A percentile compares a stretch with the other conserved stretches of the same genome.
Conservation (phyloP, 2,329 filamentous ascomycete species). For the Dothiorella sarmentorum region DNA sequence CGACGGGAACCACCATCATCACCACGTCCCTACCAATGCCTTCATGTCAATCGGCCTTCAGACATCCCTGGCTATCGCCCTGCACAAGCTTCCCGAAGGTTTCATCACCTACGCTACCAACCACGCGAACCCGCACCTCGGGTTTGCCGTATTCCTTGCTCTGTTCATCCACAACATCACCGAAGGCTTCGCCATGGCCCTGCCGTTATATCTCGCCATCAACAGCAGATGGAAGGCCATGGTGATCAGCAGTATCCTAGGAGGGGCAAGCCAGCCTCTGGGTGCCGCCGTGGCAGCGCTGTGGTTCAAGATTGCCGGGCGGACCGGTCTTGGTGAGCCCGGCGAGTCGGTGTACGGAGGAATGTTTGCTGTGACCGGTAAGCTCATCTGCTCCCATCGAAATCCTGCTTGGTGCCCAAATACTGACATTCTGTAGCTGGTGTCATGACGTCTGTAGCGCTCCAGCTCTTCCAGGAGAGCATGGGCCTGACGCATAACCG, state of each 20-base stretch:
- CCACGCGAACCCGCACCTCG: conserved; percentile 84
- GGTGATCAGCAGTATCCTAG: conserved; percentile 76
- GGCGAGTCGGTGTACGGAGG: conserved; percentile 65
- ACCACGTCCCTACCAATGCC: conserved; percentile 91
- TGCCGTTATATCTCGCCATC: conserved; percentile 89
- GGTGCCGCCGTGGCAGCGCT: conserved; percentile 80
- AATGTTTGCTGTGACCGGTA: conserved; percentile 75
- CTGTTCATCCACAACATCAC: conserved; percentile 98
- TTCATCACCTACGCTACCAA: conserved; percentile 95
- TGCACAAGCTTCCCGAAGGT: conserved; percentile 90
- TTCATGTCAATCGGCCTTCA: conserved; percentile 95
- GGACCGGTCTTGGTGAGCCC: conserved; percentile 43
- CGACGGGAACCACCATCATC: conserved; percentile 61
- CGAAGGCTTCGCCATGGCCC: conserved; percentile 89
- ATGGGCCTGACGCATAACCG: conserved; percentile 77
- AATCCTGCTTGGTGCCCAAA: neutral
- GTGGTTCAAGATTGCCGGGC: conserved; percentile 73
- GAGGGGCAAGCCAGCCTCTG: conserved; percentile 80
- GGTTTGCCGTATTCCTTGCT: conserved; percentile 89
- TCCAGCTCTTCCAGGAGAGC: conserved; percentile 86
- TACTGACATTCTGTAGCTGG: conserved; percentile 52
- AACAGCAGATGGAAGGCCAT: conserved; percentile 78
- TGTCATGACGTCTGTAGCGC: conserved; percentile 90
- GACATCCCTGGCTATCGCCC: conserved; percentile 87
- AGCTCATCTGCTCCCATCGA: neutral